Evolutionary conservation across 148 eudicot genomes (phyloP).

Genomic region (Chenopodium quinoa): DNA sequence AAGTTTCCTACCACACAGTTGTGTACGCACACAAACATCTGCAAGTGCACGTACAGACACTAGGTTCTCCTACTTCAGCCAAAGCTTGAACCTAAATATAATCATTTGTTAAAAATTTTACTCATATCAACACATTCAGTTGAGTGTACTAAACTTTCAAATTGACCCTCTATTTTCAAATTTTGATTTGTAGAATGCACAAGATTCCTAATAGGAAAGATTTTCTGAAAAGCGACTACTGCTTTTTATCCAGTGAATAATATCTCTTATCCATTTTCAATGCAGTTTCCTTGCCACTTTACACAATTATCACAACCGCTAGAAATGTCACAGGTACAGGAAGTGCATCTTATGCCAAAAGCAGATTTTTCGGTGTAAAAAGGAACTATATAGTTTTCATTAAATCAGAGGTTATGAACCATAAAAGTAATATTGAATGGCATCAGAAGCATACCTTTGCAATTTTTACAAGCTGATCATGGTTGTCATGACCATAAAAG

Average conservation of each 20-base stretch:
- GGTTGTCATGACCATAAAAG: conserved; percentile 89
- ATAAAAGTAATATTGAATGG: background rate
- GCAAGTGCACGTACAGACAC: background rate
- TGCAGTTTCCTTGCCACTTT: background rate
- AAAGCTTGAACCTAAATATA: background rate
- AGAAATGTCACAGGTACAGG: background rate
- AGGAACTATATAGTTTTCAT: too few species aligned
- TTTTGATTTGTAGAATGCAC: background rate
- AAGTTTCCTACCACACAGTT: background rate
- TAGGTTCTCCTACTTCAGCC: background rate
- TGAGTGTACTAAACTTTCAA: too few species aligned
- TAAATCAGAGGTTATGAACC: background rate
- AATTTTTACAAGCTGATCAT: conserved; percentile 84
- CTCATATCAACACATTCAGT: background rate
- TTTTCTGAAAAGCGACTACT: background rate
- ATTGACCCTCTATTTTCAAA: background rate
- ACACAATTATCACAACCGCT: background rate
- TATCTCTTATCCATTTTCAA: background rate
- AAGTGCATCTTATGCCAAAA: background rate
- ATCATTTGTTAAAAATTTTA: background rate
- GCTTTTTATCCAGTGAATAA: background rate
- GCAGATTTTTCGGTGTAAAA: background rate
- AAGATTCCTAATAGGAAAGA: background rate
- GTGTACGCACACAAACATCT: background rate
- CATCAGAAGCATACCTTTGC: conserved; percentile 52